Conservation (phyloP, 495 filamentous ascomycete genomes). For the Entonaema liquescens region DNA sequence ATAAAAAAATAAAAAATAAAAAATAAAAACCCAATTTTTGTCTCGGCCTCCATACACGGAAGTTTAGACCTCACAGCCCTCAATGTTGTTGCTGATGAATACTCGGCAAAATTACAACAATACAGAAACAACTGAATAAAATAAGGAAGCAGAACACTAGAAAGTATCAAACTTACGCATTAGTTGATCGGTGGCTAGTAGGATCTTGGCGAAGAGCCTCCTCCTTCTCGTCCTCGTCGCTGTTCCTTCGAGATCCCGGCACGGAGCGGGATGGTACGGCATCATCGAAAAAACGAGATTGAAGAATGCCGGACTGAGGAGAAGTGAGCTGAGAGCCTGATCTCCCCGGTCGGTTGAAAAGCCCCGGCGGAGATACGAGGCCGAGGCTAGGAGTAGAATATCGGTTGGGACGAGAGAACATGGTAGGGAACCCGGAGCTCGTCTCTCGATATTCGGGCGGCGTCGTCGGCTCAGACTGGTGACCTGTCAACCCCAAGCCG, state of each 20-base stretch:
- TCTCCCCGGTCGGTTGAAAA: constrained; percentile 76
- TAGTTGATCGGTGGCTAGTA: constrained; percentile 71
- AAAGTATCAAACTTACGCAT: constrained; percentile 64
- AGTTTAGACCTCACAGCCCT: neutral
- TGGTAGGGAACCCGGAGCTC: constrained; percentile 69
- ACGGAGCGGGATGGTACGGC: constrained; percentile 80
- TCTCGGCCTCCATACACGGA: neutral
- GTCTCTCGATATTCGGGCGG: constrained; percentile 91
- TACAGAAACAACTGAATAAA: constrained; percentile 6
- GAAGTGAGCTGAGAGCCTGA: constrained; percentile 76
- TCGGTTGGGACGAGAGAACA: constrained; percentile 78
- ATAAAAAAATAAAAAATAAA: no score
- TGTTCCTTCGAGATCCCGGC: constrained; percentile 84
- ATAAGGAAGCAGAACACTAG: neutral
- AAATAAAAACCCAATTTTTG: no score
- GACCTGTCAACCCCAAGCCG: constrained; percentile 59
- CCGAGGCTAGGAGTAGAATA: constrained; percentile 82
- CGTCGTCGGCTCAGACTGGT: constrained; percentile 92
- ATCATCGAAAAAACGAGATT: constrained; percentile 63
- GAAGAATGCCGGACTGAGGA: constrained; percentile 62
- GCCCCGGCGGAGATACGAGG: constrained; percentile 78
- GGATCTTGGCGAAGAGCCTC: constrained; percentile 69
- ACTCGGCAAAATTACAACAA: neutral
- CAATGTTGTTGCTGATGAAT: neutral
- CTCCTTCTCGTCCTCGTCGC: constrained; percentile 79